Evolutionary conservation across 768 basidiomycete genomes (phyloP).

Genomic region (Heimioporus sp.): DNA sequence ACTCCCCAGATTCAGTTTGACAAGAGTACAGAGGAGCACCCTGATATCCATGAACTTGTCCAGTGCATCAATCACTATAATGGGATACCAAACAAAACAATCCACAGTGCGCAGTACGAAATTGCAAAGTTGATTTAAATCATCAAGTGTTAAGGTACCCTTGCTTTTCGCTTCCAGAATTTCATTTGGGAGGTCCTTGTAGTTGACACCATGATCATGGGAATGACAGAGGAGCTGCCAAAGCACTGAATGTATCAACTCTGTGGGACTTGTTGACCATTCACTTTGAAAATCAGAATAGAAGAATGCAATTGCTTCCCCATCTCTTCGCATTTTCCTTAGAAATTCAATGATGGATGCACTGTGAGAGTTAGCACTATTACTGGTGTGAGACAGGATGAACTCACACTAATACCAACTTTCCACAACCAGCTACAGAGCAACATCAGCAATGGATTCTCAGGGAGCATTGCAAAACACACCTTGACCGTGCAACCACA

Average conservation of each 20-base stretch:
- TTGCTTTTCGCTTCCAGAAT: neutral
- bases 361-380: neutral
- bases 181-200: neutral
- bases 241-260: slow-evolving; percentile 1
- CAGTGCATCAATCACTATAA: slow-evolving; percentile 11
- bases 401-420: neutral
- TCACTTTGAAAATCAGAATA: slow-evolving; percentile 3
- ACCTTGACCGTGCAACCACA: slow-evolving; percentile 4
- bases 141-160: neutral
- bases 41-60: slow-evolving; percentile 3
- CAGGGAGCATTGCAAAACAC: neutral
- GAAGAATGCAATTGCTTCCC: neutral
- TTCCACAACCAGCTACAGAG: neutral
- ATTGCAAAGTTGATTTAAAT: neutral
- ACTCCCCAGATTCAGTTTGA: neutral
- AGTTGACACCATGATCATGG: neutral
- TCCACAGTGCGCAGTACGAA: neutral
- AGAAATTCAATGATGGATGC: slow-evolving; percentile 1
- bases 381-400: too few relatives aligned
- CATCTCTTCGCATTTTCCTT: neutral
- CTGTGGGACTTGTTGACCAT: neutral
- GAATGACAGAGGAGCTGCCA: neutral
- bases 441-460: neutral
- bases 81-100: neutral
- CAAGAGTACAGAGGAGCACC: neutral